A percentile compares a stretch with the other conserved stretches of the same genome.
phyloP scores from a whole-genome alignment of 768 basidiomycete genomes.

The Psilocybe sp. region DNA sequence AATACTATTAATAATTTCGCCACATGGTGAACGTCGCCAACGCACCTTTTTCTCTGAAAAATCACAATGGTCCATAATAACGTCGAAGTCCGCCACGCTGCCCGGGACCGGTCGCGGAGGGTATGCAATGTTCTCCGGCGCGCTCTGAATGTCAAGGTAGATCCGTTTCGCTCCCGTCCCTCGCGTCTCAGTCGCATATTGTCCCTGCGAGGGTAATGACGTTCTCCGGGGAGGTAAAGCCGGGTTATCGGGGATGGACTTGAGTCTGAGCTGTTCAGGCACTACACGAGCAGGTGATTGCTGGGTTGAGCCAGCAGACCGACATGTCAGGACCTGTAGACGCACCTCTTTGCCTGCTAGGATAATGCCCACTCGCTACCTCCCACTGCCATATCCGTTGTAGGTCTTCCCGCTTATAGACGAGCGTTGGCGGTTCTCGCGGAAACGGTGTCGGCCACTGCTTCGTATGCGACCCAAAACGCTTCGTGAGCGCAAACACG shows the following conservation, averaged over 20 bases:
- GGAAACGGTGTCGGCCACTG: slow-evolving; percentile 59
- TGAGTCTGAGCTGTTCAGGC: slow-evolving; percentile 65
- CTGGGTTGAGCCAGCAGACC: not conserved
- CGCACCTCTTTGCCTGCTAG: slow-evolving; percentile 76
- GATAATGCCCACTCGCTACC: slow-evolving; percentile 90
- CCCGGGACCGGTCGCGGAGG: slow-evolving; percentile 86
- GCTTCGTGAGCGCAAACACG: slow-evolving; percentile 57
- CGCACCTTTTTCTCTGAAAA: slow-evolving; percentile 75
- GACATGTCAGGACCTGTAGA: slow-evolving; percentile 12
- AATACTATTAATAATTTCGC: slow-evolving; percentile 10
- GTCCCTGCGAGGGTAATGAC: slow-evolving; percentile 31
- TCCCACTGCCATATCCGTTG: slow-evolving; percentile 97
- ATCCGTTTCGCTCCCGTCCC: slow-evolving; percentile 77
- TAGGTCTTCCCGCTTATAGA: slow-evolving; percentile 75
- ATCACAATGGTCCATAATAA: slow-evolving; percentile 90
- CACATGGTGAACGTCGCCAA: not conserved
- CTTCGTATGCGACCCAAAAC: slow-evolving; percentile 59
- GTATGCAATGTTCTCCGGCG: slow-evolving; percentile 67
- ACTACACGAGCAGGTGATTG: slow-evolving; percentile 37
- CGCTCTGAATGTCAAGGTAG: slow-evolving; percentile 69
- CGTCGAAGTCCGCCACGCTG: slow-evolving; percentile 85
- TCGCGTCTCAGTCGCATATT: slow-evolving; percentile 53
- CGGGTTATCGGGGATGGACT: slow-evolving; percentile 61
- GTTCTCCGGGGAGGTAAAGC: slow-evolving; percentile 56
- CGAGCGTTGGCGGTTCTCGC: slow-evolving; percentile 65